Evolutionary conservation across 768 basidiomycete species (phyloP).

Genomic region (Naganishia vaughanmartiniae): DNA sequence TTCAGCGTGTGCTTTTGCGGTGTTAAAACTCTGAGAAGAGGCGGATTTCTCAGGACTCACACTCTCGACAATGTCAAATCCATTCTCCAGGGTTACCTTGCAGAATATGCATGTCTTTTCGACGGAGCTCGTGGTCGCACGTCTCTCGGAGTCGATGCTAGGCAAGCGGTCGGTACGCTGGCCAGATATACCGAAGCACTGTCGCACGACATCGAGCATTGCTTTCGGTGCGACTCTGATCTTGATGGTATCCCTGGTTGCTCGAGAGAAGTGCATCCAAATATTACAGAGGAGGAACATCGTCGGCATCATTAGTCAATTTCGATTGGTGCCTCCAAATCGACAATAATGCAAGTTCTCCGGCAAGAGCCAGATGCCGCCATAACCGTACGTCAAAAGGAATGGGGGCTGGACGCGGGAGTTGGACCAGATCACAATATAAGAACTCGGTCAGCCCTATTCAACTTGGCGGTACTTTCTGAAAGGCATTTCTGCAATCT

Average conservation of each 20-base stretch:
- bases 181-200: constrained; percentile 6
- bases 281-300: too few species aligned
- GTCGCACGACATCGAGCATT: neutral
- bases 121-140: neutral
- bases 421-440: neutral
- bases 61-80: constrained; percentile 42
- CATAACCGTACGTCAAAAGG: neutral
- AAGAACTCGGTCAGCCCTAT: constrained; percentile 1
- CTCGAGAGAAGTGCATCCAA: too few species aligned
- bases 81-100: constrained; percentile 39
- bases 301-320: too few species aligned
- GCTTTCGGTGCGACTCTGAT: too few species aligned
- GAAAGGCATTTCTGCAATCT: neutral
- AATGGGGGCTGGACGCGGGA: neutral
- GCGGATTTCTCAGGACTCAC: constrained; percentile 27
- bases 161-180: neutral
- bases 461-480: neutral
- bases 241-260: too few species aligned
- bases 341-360: too few species aligned
- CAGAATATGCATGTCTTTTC: constrained; percentile 44
- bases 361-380: constrained; percentile 4
- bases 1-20: neutral
- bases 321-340: too few species aligned
- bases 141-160: neutral
- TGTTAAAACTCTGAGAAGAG: neutral